Percentiles rank a stretch among this genome's conserved stretches.
phyloP scores from a whole-genome alignment of 1,284 basidiomycete genomes.

The Cystobasidium slooffiae region DNA sequence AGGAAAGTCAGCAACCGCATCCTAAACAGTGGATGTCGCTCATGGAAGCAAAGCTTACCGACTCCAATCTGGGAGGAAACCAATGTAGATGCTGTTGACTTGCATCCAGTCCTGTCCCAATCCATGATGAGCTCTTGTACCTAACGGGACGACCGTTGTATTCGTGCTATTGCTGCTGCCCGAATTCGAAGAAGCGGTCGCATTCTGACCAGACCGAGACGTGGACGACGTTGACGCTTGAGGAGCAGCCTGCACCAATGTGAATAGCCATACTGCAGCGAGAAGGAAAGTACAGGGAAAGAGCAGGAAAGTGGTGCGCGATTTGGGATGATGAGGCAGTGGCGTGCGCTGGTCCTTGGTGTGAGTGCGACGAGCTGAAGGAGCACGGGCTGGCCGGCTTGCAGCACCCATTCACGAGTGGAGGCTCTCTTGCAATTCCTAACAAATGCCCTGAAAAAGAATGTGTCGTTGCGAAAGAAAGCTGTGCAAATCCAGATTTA shows the following conservation, averaged over 20 bases:
- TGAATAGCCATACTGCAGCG: background rate
- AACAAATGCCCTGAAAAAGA: no score
- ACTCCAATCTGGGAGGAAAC: constrained; percentile 42
- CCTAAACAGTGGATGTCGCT: background rate
- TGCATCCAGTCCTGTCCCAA: constrained; percentile 37
- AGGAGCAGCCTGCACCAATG: constrained; percentile 12
- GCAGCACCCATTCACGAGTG: no score
- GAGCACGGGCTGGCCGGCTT: no score
- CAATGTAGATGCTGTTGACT: constrained; percentile 39
- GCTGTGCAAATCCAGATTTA: no score
- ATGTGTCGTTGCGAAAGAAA: no score
- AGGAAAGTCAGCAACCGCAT: background rate
- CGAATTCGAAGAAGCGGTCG: background rate
- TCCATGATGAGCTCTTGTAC: constrained; percentile 33
- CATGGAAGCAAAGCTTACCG: constrained; percentile 1
- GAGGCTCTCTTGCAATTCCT: no score
- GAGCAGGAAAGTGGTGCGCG: background rate
- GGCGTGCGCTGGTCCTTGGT: no score
- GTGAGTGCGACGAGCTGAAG: no score
- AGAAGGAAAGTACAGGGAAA: background rate
- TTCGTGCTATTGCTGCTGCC: constrained; percentile 17
- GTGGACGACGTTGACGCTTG: constrained; percentile 12
- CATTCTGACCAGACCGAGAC: background rate
- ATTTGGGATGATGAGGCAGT: background rate
- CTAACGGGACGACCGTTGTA: constrained; percentile 19